Evolutionary conservation across 305 asterid species (phyloP), one percentile per base, ranked within the genome.

Genomic region (Coffea humblotiana): DNA sequence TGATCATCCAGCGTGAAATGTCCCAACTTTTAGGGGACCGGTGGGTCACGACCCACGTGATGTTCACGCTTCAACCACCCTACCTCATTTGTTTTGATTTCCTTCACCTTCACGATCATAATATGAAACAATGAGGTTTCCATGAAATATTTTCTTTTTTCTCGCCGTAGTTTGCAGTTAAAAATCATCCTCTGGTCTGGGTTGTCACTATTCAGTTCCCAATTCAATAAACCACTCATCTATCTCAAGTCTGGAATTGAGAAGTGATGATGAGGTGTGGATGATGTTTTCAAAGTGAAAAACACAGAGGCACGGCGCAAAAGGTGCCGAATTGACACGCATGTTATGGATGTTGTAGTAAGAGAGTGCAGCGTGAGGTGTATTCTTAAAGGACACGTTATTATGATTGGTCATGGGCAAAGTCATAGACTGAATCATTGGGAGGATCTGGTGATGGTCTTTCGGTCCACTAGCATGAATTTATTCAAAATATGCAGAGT

Each of bases 21-120:
- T 73, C 86, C 80, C 82, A 82, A 79, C 85, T 85, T 86, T 86
- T 18, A 75, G 91, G 88, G 87, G 78, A 82, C 85, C 72, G 83
- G 94, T 90, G 93, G 94, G 96, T 81, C 94, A 88, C 56, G 80
- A 32, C 71, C 87, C 96, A 92, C 92, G 96, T 90, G 93, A 85
- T 80, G 86, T 83, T 88, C 87, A 77, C 85, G 87, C 87, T 85
- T 63, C 58, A 47, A n/a, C n/a, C 9, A 48, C 52, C 79, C 71
- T 71, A 29, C 80, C 82, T 58, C 68, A 15, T 58, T 48, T 35
- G 12, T 14, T 16, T 51, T 60, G 45, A 75, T 58, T 78, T 71
- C 74, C 0, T 15, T 54, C 68, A 16, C 43, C 10, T 4, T 56
- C 74, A 49, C 78, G 27, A 76, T 78, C 84, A 60, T 40, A 78